Base-by-base conservation (phyloP, 2,329 filamentous ascomycete species). In the Fusarium chaquense region DNA sequence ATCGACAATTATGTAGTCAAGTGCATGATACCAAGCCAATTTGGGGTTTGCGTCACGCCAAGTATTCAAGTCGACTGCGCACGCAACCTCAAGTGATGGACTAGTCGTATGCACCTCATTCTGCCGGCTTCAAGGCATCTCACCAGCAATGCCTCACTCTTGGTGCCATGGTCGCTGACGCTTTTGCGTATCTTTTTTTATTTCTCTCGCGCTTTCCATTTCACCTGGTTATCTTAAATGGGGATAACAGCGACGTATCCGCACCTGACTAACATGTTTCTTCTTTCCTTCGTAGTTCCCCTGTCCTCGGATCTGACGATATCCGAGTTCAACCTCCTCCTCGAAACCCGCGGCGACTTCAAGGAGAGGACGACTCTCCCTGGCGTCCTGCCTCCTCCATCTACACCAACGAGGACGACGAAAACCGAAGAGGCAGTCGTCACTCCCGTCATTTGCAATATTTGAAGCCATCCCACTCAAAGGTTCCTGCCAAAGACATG, bases 381-480 rank as follows among this genome's bases (percentile, higher is more conserved):
- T 80, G 79, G 66, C 84, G 85, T 41, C 84, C 85, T n/a, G 70
- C 82, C 9, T 90, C 89, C 33, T 91, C 90, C 18, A 71, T 89
- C 47, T 91, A 77, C 65, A 73, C 65, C 24, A 71, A 74, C 53
- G 65, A 67, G 30, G 73, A 75, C 52, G 64, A 65, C 32, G 58
- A 66, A 30, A 60, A 71, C 36, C 36, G 51, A 44, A 70, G 54
- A 26, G 65, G 67, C 58, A 67, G 50, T 41, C 58, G 58, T 40
- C 62, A 68, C 46, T 67, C 67, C 20, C 67, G 58, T 35, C 45
- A 54, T 33, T 53, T 58, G 24, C 38, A 64, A 26, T 24, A 40
- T 57, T 47, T 28, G n/a, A 67, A 52, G 33, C 36, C 65, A 59
- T 88, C 89, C 46, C 84, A 64, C 44, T 65, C 66, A 59, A 73